Conservation (phyloP, 2,329 filamentous ascomycete genomes). For the Scortechinia acanthostroma region DNA sequence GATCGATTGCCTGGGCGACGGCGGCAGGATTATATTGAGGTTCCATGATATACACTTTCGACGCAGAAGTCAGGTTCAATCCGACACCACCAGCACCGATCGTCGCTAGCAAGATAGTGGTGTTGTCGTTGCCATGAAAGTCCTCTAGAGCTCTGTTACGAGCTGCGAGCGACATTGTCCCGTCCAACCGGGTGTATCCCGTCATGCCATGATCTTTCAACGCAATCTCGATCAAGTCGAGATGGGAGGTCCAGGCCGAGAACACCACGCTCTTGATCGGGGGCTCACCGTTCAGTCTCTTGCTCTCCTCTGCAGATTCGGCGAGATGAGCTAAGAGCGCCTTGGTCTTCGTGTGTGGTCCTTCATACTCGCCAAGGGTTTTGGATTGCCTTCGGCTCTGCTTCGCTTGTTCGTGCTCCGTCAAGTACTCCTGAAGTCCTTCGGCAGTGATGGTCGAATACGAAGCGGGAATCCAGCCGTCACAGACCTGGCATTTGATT, state of each 20-base stretch:
- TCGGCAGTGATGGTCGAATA: not conserved
- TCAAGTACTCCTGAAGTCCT: not conserved
- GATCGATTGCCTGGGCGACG: slow-evolving; percentile 88
- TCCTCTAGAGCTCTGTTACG: slow-evolving; percentile 70
- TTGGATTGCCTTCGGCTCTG: not conserved
- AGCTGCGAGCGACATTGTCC: slow-evolving; percentile 72
- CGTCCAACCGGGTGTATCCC: slow-evolving; percentile 74
- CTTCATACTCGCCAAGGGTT: not conserved
- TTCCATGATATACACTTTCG: slow-evolving; percentile 92
- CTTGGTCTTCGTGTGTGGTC: slow-evolving; percentile 74
- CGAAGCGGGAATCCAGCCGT: not conserved
- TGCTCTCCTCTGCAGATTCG: slow-evolving; percentile 54
- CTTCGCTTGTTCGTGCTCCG: not conserved
- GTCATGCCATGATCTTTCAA: slow-evolving; percentile 58
- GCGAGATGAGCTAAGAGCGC: slow-evolving; percentile 73
- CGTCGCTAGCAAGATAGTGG: slow-evolving; percentile 81
- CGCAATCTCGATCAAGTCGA: slow-evolving; percentile 87
- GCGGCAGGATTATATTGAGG: slow-evolving; percentile 95
- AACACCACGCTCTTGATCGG: slow-evolving; percentile 92
- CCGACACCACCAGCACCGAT: slow-evolving; percentile 88
- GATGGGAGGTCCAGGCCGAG: slow-evolving; percentile 89
- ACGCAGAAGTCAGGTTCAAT: slow-evolving; percentile 81
- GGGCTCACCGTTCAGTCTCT: slow-evolving; percentile 45
- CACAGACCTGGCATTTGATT: not conserved
- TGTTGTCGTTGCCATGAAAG: slow-evolving; percentile 66